Evolutionary conservation across 2,329 filamentous ascomycete species (phyloP).

Genomic region (Alternaria triticina): DNA sequence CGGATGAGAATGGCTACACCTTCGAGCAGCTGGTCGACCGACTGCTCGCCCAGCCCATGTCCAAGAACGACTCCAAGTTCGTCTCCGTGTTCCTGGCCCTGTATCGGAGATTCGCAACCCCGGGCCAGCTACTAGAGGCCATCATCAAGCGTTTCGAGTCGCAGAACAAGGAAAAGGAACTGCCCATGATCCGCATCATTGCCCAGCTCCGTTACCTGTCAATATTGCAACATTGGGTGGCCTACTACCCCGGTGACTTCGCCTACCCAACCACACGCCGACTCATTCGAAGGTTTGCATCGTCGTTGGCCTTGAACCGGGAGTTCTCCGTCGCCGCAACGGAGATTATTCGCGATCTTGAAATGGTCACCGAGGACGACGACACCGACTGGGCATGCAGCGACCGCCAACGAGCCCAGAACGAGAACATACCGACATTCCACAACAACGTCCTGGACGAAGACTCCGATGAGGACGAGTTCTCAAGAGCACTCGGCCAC

Average conservation of each 20-base stretch:
- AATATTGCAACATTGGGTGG: slow-evolving; percentile 87
- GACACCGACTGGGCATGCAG: slow-evolving; percentile 91
- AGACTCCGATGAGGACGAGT: slow-evolving; percentile 46
- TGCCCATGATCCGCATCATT: slow-evolving; percentile 77
- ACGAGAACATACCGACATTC: slow-evolving; percentile 51
- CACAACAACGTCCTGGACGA: slow-evolving; percentile 51
- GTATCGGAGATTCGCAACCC: slow-evolving; percentile 91
- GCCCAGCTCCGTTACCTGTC: slow-evolving; percentile 84
- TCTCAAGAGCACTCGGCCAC: slow-evolving; percentile 38
- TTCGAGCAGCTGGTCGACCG: slow-evolving; percentile 73
- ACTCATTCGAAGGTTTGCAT: slow-evolving; percentile 76
- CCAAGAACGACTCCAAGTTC: slow-evolving; percentile 88
- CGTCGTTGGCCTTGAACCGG: slow-evolving; percentile 74
- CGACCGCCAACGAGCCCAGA: slow-evolving; percentile 66
- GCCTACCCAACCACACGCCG: slow-evolving; percentile 76
- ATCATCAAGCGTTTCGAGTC: slow-evolving; percentile 79
- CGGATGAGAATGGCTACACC: slow-evolving; percentile 66
- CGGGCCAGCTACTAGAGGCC: slow-evolving; percentile 75
- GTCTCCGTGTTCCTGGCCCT: slow-evolving; percentile 86
- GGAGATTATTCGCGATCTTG: slow-evolving; percentile 81
- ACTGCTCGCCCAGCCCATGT: slow-evolving; percentile 81
- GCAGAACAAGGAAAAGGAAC: slow-evolving; percentile 69
- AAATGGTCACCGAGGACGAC: slow-evolving; percentile 81
- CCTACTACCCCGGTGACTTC: slow-evolving; percentile 91
- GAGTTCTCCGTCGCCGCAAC: slow-evolving; percentile 85